phyloP scores from a whole-genome alignment of 257 asterid genomes.

The Solanum infundibuliforme region DNA sequence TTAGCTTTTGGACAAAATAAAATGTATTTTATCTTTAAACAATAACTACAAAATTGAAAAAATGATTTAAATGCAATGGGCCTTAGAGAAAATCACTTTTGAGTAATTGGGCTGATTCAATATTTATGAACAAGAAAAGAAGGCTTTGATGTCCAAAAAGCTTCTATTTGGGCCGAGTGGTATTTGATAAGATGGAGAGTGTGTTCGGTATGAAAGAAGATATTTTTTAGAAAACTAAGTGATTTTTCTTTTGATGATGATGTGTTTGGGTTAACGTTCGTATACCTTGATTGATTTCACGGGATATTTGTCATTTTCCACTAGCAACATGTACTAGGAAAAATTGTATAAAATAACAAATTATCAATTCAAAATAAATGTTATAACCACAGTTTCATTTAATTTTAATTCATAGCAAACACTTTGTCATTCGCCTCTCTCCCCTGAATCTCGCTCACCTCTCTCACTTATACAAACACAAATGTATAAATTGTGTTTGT shows the following conservation, averaged over 20 bases:
- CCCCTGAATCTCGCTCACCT: too few relatives aligned
- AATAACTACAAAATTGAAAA: neutral
- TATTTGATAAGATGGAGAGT: neutral
- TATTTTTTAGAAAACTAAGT: too few relatives aligned
- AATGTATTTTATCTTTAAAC: neutral
- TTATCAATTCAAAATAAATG: too few relatives aligned
- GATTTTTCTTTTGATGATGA: too few relatives aligned
- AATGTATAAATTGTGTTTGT: too few relatives aligned
- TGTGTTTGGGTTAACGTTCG: fast-evolving
- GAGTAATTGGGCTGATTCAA: neutral
- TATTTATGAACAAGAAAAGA: too few relatives aligned
- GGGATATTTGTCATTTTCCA: fast-evolving
- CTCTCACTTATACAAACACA: too few relatives aligned
- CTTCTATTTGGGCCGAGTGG: neutral
- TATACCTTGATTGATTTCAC: fast-evolving
- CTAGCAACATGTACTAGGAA: too few relatives aligned
- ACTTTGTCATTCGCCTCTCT: too few relatives aligned
- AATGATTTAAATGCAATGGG: neutral
- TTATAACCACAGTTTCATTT: too few relatives aligned
- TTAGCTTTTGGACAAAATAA: neutral
- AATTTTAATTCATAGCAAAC: too few relatives aligned
- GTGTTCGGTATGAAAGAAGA: neutral
- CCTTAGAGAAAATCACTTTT: neutral
- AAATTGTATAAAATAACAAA: too few relatives aligned
- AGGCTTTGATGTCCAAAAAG: neutral